Evolutionary conservation across 768 basidiomycete species (phyloP), one percentile per base, ranked within the genome.

Genomic region (Podaxis carcinomalis): DNA sequence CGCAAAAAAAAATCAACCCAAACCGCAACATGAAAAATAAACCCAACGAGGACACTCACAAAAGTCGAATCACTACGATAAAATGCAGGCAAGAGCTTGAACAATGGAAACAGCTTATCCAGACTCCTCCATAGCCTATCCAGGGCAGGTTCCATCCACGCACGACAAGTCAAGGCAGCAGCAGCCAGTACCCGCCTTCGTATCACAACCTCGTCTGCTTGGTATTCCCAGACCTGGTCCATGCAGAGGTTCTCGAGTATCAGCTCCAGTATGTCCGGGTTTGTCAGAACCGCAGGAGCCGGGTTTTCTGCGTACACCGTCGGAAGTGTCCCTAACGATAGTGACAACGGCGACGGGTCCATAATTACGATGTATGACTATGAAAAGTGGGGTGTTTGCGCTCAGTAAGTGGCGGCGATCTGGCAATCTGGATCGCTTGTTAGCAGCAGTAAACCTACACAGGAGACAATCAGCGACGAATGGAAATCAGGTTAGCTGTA

Each of bases 71-170:
- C 71, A 57, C 68, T 68, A 50, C 63, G 57, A 6, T 61, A 52
- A 61, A 75, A 73, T 2, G 70, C 69, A 32, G 70, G 73, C 39
- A 75, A 52, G 11, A 74, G 58, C 50, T 69, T 69, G 32, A 76
- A 68, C 28, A 75, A 59, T 11, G 75, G 74, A 57, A 72, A 70
- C 6, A 76, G 59, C 6, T 70, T 73, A 27, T 73, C 69, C 56
- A 75, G 59, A 5, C 66, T 64, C 46, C 68, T 63, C 75, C 75
- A 76, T 35, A 74, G 63, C 35, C 68, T 40, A 56, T 74, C 69
- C 14, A 75, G 62, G 2, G 73, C 74, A 4, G 73, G 75, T 57
- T 71, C 69, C 46, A 72, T 61, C 51, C 74, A 74, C 9, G 69
- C 65, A 46, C 64, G 70, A 64, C 71, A 73, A 14, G 71, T 72